Base-by-base conservation (phyloP, 768 basidiomycete genomes). In the Pleurotus cornucopiae region DNA sequence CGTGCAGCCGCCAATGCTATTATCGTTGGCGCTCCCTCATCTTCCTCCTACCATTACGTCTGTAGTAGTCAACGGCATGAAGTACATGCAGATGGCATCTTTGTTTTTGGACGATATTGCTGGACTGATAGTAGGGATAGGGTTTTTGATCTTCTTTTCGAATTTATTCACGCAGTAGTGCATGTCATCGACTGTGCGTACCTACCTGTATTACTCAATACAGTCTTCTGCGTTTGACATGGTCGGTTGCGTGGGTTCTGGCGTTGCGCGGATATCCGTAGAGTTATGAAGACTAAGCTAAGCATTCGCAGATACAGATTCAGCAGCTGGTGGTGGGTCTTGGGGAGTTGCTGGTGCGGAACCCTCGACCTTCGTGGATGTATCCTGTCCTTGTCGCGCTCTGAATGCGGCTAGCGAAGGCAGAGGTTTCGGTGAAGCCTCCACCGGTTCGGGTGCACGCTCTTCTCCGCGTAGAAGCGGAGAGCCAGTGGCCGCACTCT, bases 91-190 rank as follows among this genome's bases (percentile, higher is more conserved):
- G 57, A 83, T 93, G 78, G 82, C 78, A 6, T 78, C 81, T 1
- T 64, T 81, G 21, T 80, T 91, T 64, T 66, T 90, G 21, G 86
- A 93, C 58, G 91, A 91, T 61, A 67, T 93, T 0, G 81, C 89
- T 2, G 82, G 80, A 1, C 64, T 88, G 3, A 64, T 92, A 5
- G 82, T 92, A n/a, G 88, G 84, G 2, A 66, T 92, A 5, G 91
- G 90, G 5, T 64, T 92, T 58, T 71, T 87, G 21, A 68, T 89
- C 5, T 72, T 79, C 63, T 66, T 83, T 56, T 76, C 83, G 2
- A 53, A 18, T 41, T 20, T 53, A 4, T 53, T 40, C 21, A 11
- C 20, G 51, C 51, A 53, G 37, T 39, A 53, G 14, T 34, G 9
- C 30, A 44, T 44, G 16, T n/a, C 41, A 16, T 44, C 9, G 11